phyloP scores from a whole-genome alignment of 495 filamentous ascomycete genomes.

The Talaromyces ruber region DNA sequence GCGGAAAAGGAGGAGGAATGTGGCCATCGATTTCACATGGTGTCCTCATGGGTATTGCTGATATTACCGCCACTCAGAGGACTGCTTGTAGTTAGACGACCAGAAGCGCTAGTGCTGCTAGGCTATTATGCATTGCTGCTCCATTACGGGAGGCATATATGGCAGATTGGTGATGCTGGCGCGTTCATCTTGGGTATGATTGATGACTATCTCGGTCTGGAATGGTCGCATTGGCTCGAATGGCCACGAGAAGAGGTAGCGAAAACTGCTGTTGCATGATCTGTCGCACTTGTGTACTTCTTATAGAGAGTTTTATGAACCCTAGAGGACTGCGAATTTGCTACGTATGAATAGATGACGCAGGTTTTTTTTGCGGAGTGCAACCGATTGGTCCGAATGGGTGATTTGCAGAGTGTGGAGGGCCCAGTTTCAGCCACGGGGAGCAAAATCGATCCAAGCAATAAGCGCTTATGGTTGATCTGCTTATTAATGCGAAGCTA shows the following conservation, averaged over 20 bases:
- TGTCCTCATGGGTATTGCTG: slow-evolving; percentile 22
- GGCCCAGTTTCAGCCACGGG: background rate
- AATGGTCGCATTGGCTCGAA: slow-evolving; percentile 14
- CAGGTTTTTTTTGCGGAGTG: background rate
- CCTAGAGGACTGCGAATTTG: too few relatives aligned
- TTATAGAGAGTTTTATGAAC: background rate
- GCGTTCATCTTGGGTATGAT: slow-evolving; percentile 25
- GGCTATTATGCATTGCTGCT: slow-evolving; percentile 30
- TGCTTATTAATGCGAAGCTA: background rate
- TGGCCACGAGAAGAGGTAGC: background rate
- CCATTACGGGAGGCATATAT: slow-evolving; percentile 21
- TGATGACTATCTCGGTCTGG: slow-evolving; percentile 20
- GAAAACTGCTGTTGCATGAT: background rate
- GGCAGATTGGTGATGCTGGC: slow-evolving; percentile 30
- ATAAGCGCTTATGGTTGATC: background rate
- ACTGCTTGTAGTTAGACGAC: slow-evolving; percentile 15
- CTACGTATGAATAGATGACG: background rate
- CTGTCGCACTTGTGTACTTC: background rate
- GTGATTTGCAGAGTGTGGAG: background rate
- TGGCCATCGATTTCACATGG: slow-evolving; percentile 18
- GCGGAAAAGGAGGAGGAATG: slow-evolving; percentile 3
- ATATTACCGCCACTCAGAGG: slow-evolving; percentile 17
- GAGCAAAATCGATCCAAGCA: background rate
- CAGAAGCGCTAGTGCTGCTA: slow-evolving; percentile 32
- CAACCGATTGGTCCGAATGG: background rate